Conservation (phyloP, 2,329 filamentous ascomycete species). For the Paecilomyces dactylethromorphus region DNA sequence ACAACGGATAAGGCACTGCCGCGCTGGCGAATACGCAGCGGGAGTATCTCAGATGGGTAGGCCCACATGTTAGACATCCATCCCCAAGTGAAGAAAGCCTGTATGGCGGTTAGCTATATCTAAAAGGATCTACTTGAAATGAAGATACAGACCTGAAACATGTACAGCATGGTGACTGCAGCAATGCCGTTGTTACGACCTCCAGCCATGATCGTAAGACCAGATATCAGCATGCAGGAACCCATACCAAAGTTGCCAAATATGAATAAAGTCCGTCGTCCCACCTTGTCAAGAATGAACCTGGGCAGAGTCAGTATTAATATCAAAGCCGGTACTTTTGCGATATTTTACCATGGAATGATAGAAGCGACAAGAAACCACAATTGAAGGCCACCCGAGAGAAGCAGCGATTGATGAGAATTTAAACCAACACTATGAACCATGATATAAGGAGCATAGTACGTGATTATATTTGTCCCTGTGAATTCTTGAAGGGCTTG, state of each 20-base stretch:
- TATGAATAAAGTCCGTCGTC: neutral
- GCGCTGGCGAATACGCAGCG: conserved; percentile 5
- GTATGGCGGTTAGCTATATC: neutral
- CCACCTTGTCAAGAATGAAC: neutral
- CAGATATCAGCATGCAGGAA: conserved; percentile 8
- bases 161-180: conserved; percentile 7
- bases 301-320: neutral
- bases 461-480: neutral
- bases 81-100: conserved; percentile 10
- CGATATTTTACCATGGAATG: conserved; percentile 5
- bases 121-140: neutral
- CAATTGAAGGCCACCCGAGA: neutral
- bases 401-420: neutral
- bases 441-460: neutral
- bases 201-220: conserved; percentile 7
- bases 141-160: conserved; percentile 7
- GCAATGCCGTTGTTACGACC: conserved; percentile 8
- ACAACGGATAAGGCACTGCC: conserved; percentile 7
- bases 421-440: neutral
- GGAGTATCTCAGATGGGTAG: conserved; percentile 9
- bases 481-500: neutral
- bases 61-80: conserved; percentile 11
- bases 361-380: conserved; percentile 10
- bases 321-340: neutral
- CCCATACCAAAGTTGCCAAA: conserved; percentile 2